Base-by-base conservation (phyloP, 2,329 filamentous ascomycete genomes). In the Didymella exigua region DNA sequence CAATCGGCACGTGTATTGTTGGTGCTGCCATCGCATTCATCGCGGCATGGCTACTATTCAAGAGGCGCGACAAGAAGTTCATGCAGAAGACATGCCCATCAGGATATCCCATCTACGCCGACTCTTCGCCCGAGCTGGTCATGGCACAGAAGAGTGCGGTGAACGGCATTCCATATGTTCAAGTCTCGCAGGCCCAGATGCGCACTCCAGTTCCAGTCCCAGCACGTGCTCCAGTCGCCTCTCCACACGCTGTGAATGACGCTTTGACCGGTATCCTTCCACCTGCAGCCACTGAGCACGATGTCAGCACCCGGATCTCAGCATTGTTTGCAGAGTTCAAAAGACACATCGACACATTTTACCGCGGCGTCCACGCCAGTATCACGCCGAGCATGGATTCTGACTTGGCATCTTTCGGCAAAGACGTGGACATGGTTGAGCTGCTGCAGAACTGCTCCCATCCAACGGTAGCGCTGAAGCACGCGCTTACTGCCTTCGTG, bases 331-430 rank as follows among this genome's bases (percentile, higher is more conserved):
- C 45, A 19, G 57, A 65, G 36, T 59, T 73, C 14, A 67, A 71
- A 16, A 48, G 51, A 7, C 71, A 72, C 46, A 54, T 74, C 33
- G 67, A 72, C 14, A 65, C 47, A 6, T 73, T 67, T 46, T 75
- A 75, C 48, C 68, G 72, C 41, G 69, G 74, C 38, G 67, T 71
- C 4, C 67, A 73, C 43, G 70, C 70, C 14, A 67, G 61, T 30
- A 69, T 73, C 10, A 73, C 70, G 14, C 65, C 70, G 2, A 72
- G 63, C 31, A 71, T 74, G 68, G 63, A 70, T 30, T 46, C 44
- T 6, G 70, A 63, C n/a, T 57, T 73, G n/a, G 53, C 60, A 1
- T 48, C 55, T 13, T 74, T 73, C 21, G 66, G 71, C 2, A 51
- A 58, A 13, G 61, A 49, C 4, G 55, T 67, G 10, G 50, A 63